Evolutionary conservation across 331 rosid genomes (phyloP).

Genomic region (Malus hybrid): DNA sequence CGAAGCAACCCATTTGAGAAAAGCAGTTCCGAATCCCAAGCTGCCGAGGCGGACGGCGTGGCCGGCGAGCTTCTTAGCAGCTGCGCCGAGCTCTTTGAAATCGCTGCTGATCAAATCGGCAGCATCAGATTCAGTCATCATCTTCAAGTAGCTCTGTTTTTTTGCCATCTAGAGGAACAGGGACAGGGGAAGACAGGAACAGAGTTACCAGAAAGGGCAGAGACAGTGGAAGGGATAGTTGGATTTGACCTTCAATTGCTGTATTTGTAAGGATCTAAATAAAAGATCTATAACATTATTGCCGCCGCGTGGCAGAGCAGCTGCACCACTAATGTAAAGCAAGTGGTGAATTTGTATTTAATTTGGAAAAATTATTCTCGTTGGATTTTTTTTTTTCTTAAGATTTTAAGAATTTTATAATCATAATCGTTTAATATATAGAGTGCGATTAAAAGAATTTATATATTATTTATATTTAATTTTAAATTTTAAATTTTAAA

Average conservation of each 20-base stretch:
- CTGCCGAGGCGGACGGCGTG: conserved; percentile 57
- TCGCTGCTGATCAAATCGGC: conserved; percentile 42
- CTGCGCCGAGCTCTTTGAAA: conserved; percentile 39
- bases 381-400: accelerated
- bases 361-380: too few species aligned
- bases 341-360: too few species aligned
- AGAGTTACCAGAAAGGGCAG: neutral
- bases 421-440: too few species aligned
- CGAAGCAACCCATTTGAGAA: conserved; percentile 57
- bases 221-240: neutral
- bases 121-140: conserved; percentile 35
- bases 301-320: neutral
- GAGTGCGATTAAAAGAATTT: too few species aligned
- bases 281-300: too few species aligned
- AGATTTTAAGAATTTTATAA: too few species aligned
- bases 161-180: conserved; percentile 1
- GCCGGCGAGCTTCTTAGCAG: conserved; percentile 43
- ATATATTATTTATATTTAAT: too few species aligned
- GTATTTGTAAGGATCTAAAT: neutral
- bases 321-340: neutral
- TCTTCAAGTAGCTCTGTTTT: conserved; percentile 21
- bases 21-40: conserved; percentile 49
- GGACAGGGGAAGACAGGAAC: too few species aligned
- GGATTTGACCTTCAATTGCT: neutral
- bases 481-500: too few species aligned